Conservation (phyloP, 2,329 filamentous ascomycete species). For the Sarocladium brachiariae region DNA sequence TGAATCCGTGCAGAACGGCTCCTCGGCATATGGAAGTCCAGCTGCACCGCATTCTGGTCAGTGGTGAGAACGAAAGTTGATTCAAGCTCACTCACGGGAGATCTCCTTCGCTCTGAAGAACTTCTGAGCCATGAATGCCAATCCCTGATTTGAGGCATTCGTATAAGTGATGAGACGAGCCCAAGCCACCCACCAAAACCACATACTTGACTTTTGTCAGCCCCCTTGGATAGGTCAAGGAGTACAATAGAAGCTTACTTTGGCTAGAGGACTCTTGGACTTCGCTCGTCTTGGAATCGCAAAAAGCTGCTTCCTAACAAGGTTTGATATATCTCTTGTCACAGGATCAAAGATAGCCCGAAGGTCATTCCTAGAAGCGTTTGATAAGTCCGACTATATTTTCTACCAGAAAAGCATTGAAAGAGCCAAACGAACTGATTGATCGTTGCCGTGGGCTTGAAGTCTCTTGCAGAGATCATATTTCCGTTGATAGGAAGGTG, state of each 20-base stretch:
- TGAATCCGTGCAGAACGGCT: background rate
- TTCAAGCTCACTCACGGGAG: conserved; percentile 1
- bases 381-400: no score
- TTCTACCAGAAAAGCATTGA: no score
- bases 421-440: background rate
- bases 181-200: background rate
- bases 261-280: background rate
- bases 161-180: conserved; percentile 3
- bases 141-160: background rate
- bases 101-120: conserved; percentile 5
- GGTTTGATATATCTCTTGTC: background rate
- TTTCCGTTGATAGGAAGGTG: background rate
- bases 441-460: background rate
- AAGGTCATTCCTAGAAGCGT: background rate
- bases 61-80: no score
- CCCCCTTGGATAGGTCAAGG: no score
- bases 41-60: background rate
- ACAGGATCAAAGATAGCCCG: background rate
- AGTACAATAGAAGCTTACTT: background rate
- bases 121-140: background rate
- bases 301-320: background rate
- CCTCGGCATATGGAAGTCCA: conserved; percentile 2
- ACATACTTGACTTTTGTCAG: background rate
- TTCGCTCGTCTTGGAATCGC: background rate
- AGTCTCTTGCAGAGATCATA: background rate